Conservation (phyloP, 1,284 basidiomycete species). For the Ustilago vetiveriae region DNA sequence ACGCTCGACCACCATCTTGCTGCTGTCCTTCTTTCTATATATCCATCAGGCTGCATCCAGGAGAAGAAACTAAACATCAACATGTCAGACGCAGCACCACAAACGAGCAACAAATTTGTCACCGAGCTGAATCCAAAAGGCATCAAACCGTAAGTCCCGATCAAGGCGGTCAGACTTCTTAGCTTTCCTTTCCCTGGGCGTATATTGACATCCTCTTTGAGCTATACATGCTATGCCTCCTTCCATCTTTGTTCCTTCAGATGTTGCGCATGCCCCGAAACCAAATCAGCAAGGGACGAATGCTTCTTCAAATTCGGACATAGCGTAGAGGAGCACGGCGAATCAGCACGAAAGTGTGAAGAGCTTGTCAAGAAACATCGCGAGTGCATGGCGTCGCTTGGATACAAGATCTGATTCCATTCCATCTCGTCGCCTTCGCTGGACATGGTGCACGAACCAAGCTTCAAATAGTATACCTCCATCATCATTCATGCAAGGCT, state of each 20-base stretch:
- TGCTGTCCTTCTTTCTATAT: neutral
- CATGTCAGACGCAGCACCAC: constrained; percentile 34
- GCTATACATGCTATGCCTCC: too few relatives aligned
- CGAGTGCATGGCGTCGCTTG: constrained; percentile 82
- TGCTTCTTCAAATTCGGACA: constrained; percentile 81
- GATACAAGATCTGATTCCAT: constrained; percentile 60
- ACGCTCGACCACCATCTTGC: neutral
- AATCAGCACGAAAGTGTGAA: constrained; percentile 80
- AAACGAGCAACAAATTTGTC: constrained; percentile 54
- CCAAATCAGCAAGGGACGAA: constrained; percentile 87
- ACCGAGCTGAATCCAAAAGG: constrained; percentile 80
- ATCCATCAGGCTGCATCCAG: neutral
- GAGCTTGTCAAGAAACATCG: constrained; percentile 82
- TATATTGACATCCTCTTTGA: too few relatives aligned
- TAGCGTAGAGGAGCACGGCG: constrained; percentile 71
- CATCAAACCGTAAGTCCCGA: constrained; percentile 82
- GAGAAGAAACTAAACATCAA: neutral
- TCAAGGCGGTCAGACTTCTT: neutral
- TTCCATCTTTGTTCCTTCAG: too few relatives aligned
- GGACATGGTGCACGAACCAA: neutral
- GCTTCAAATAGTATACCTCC: constrained; percentile 9
- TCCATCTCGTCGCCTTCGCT: neutral
- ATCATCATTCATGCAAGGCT: neutral
- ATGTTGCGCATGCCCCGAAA: constrained; percentile 94
- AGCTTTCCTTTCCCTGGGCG: constrained; percentile 53